A percentile compares a stretch with the other conserved stretches of the same genome.
Evolutionary conservation across 257 asterid species (phyloP).

Genomic region (Cynanchum wilfordii): DNA sequence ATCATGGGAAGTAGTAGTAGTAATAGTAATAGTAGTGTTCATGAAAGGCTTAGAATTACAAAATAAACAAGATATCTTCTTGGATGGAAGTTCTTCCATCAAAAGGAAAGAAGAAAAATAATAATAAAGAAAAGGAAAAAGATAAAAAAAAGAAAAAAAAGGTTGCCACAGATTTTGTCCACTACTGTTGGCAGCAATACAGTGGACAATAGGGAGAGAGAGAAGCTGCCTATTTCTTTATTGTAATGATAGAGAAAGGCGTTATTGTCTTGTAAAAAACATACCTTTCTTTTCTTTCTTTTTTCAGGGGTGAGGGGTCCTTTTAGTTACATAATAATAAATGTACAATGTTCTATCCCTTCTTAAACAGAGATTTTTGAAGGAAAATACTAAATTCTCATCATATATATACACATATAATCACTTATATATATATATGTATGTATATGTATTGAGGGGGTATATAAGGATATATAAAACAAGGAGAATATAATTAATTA

Average conservation of each 20-base stretch:
- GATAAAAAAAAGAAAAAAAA: not conserved
- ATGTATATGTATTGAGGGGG: too few relatives aligned
- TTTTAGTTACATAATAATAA: not conserved
- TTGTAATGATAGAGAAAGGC: slow-evolving; percentile 17
- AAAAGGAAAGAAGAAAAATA: not conserved
- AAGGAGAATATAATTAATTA: too few relatives aligned
- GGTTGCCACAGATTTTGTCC: slow-evolving; percentile 20
- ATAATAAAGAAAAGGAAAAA: not conserved
- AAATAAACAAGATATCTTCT: slow-evolving; percentile 6
- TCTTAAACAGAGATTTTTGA: too few relatives aligned
- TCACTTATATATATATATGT: too few relatives aligned
- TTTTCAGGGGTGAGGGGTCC: not conserved
- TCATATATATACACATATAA: too few relatives aligned
- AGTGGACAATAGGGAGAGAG: slow-evolving; percentile 5
- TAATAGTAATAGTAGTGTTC: not conserved
- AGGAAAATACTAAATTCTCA: too few relatives aligned
- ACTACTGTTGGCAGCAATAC: slow-evolving; percentile 16
- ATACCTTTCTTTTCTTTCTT: slow-evolving; percentile 3
- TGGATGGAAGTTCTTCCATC: not conserved
- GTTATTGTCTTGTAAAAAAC: not conserved
- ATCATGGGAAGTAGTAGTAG: not conserved
- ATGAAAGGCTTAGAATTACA: not conserved
- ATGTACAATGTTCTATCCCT: not conserved
- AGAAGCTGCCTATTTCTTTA: slow-evolving; percentile 8
- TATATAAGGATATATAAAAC: too few relatives aligned